phyloP scores from a whole-genome alignment of 2,329 filamentous ascomycete species.

The Fusarium burgessii region DNA sequence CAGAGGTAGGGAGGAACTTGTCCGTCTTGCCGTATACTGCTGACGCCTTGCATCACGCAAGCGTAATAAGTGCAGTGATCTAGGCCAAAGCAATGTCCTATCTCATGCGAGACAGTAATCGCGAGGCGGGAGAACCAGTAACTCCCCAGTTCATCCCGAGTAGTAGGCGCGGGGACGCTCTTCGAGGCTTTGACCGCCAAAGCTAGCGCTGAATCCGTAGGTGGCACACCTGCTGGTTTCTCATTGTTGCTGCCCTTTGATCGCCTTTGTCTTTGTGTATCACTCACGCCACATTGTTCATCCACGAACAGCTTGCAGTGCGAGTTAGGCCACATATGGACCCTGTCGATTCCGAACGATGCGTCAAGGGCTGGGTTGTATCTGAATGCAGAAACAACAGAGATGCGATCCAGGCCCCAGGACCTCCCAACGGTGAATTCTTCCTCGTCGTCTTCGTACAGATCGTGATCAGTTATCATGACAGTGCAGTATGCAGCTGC shows the following conservation, averaged over 20 bases:
- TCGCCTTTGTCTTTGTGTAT: neutral
- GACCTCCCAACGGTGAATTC: slow-evolving; percentile 75
- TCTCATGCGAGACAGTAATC: slow-evolving; percentile 72
- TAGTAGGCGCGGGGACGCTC: slow-evolving; percentile 33
- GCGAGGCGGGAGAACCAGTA: slow-evolving; percentile 70
- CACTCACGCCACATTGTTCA: slow-evolving; percentile 44
- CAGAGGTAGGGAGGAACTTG: slow-evolving; percentile 74
- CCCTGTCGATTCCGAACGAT: slow-evolving; percentile 53
- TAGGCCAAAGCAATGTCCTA: slow-evolving; percentile 75
- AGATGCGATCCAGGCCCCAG: slow-evolving; percentile 72
- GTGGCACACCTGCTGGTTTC: neutral
- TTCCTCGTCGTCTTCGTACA: slow-evolving; percentile 73
- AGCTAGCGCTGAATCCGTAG: slow-evolving; percentile 46
- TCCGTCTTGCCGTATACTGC: slow-evolving; percentile 67
- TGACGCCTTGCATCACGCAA: slow-evolving; percentile 73
- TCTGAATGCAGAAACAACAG: slow-evolving; percentile 70
- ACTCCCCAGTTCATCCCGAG: slow-evolving; percentile 48
- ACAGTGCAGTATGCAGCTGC: slow-evolving; percentile 69
- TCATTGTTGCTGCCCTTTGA: too few relatives aligned
- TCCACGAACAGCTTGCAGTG: slow-evolving; percentile 69
- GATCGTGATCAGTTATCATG: slow-evolving; percentile 69
- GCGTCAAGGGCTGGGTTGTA: slow-evolving; percentile 67
- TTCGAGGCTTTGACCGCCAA: slow-evolving; percentile 51
- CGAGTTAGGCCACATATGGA: slow-evolving; percentile 73
- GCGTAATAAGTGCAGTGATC: slow-evolving; percentile 75